Percentiles rank a stretch among this genome's conserved stretches.
These are phyloP conservation scores for Cladorrhinum sp. DNA, from an alignment of 2,329 filamentous ascomycete genomes.

Conservation along the genomic window DNA sequence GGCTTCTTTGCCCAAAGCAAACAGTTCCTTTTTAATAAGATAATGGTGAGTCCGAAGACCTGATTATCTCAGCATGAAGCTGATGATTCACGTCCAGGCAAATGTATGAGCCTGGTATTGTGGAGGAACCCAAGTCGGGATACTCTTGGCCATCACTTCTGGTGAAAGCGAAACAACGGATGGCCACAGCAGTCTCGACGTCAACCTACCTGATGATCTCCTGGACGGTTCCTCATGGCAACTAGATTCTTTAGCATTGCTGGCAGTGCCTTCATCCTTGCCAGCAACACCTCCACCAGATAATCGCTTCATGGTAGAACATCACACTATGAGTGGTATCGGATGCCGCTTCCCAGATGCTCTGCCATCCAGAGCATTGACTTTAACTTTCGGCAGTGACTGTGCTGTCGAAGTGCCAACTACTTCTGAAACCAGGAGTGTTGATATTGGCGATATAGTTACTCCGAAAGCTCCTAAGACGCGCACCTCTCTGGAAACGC, in stretches of 20 bases:
- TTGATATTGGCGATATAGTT: neutral
- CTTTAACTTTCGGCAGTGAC: slow-evolving; percentile 17
- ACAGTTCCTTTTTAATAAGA: neutral
- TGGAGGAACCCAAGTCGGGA: neutral
- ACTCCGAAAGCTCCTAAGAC: neutral
- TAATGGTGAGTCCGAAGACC: neutral
- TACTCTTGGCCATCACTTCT: neutral
- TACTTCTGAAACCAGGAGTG: neutral
- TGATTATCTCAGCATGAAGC: neutral
- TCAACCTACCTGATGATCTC: slow-evolving; percentile 6
- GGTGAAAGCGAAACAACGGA: neutral
- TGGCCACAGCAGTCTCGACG: slow-evolving; percentile 8
- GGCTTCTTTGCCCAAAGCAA: neutral
- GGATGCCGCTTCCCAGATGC: slow-evolving; percentile 15
- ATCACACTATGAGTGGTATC: slow-evolving; percentile 17
- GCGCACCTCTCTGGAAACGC: neutral
- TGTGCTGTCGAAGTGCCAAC: neutral
- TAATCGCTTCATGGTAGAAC: neutral
- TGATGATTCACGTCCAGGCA: neutral
- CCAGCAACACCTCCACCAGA: slow-evolving; percentile 20
- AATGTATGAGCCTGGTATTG: neutral
- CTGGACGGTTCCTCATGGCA: neutral
- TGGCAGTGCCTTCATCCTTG: neutral
- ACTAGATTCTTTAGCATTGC: neutral
- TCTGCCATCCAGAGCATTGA: slow-evolving; percentile 11